A percentile compares a stretch with the other conserved stretches of the same genome.
These are phyloP conservation scores for Candida insectorum DNA, from an alignment of 805 yeast species.

Conservation along the genomic window DNA sequence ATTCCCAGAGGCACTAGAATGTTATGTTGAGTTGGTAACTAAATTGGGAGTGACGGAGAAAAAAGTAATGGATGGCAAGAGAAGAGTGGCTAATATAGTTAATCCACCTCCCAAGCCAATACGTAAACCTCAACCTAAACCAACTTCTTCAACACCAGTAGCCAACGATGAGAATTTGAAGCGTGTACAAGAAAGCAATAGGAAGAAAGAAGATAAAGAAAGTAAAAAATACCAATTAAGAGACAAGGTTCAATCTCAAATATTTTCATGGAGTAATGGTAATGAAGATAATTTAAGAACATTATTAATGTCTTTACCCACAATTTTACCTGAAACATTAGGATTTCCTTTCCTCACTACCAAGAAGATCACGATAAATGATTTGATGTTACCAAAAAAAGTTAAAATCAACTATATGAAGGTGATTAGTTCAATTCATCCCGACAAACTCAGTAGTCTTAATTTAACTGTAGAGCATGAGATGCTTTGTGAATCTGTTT, in stretches of 20 bases:
- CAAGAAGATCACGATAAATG: constrained; percentile 52
- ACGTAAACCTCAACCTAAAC: constrained; percentile 6
- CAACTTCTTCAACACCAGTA: constrained; percentile 4
- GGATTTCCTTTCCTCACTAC: constrained; percentile 27
- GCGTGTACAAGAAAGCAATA: constrained; percentile 47
- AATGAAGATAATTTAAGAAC: constrained; percentile 81
- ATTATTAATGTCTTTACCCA: constrained; percentile 64
- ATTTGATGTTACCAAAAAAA: constrained; percentile 82
- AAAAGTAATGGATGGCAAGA: constrained; percentile 71
- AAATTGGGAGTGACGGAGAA: constrained; percentile 61
- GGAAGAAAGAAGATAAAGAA: constrained; percentile 35
- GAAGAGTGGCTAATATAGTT: constrained; percentile 68
- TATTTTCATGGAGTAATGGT: constrained; percentile 65
- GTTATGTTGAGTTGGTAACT: constrained; percentile 61
- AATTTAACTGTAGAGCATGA: constrained; percentile 62
- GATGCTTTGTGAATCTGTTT: constrained; percentile 84
- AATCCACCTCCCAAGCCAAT: constrained; percentile 41
- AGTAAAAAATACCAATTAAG: constrained; percentile 48
- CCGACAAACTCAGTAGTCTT: constrained; percentile 63
- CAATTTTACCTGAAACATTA: constrained; percentile 48
- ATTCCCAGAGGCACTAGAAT: constrained; percentile 56
- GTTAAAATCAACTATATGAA: constrained; percentile 83
- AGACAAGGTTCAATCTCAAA: constrained; percentile 55
- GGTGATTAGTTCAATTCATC: constrained; percentile 74
- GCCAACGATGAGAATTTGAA: constrained; percentile 26